These are phyloP conservation scores for Fusarium tanahbumbuense DNA, from an alignment of 2,329 filamentous ascomycete species.

Conservation along the genomic window DNA sequence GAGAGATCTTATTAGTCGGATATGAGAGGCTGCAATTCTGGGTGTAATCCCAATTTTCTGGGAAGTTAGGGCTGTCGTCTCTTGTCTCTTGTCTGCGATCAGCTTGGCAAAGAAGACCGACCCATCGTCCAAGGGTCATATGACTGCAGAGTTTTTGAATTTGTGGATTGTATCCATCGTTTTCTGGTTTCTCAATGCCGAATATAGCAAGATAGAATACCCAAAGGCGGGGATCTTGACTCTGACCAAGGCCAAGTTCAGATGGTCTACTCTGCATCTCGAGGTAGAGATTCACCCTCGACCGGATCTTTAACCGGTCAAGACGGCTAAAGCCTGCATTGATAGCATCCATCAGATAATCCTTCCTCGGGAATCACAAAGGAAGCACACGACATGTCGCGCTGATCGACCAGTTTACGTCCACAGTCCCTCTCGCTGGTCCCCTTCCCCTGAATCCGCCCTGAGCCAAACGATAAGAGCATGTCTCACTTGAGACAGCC, in stretches of 20 bases:
- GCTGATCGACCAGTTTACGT: conserved; percentile 18
- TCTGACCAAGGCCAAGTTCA: conserved; percentile 3
- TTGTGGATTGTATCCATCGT: conserved; percentile 34
- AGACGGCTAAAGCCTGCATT: conserved; percentile 16
- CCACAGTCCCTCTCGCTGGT: conserved; percentile 14
- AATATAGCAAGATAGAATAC: neutral
- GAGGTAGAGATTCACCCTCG: conserved; percentile 7
- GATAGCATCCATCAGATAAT: conserved; percentile 10
- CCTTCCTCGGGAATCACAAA: neutral
- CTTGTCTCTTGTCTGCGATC: conserved; percentile 18
- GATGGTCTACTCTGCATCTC: neutral
- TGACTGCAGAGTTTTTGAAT: conserved; percentile 13
- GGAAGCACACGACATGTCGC: conserved; percentile 37
- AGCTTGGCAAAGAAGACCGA: conserved; percentile 5
- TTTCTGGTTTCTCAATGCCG: neutral
- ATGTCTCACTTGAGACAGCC: conserved; percentile 29
- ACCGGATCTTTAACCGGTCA: conserved; percentile 10
- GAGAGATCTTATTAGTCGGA: conserved; percentile 41
- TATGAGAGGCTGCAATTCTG: conserved; percentile 23
- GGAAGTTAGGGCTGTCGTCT: conserved; percentile 26
- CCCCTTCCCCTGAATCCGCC: conserved; percentile 33
- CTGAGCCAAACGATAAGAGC: conserved; percentile 14
- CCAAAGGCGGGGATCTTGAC: conserved; percentile 13
- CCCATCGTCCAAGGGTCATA: conserved; percentile 30
- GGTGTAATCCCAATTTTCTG: conserved; percentile 16